Evolutionary conservation across 2,329 filamentous ascomycete species (phyloP).

Genomic region (Magnaporthiopsis rhizophila): DNA sequence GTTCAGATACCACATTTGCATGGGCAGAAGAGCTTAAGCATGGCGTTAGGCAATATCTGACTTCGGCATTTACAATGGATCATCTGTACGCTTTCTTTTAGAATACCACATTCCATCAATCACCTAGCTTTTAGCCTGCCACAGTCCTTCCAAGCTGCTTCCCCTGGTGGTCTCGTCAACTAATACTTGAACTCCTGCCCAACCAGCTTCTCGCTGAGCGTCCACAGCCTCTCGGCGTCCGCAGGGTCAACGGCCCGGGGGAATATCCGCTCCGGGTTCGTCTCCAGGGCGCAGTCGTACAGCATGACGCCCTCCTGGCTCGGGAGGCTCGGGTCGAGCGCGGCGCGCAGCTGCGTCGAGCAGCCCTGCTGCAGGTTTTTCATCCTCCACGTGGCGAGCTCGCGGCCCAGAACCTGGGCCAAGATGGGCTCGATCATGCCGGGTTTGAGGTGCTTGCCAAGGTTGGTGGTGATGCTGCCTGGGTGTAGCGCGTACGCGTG

Average conservation of each 20-base stretch:
- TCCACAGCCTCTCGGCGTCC: constrained; percentile 35
- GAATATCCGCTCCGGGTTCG: constrained; percentile 10
- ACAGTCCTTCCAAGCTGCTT: background rate
- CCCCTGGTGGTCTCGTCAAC: background rate
- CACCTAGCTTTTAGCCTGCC: background rate
- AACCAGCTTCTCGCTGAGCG: constrained; percentile 37
- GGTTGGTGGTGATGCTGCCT: constrained; percentile 11
- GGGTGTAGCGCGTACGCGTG: constrained; percentile 11
- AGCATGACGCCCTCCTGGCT: constrained; percentile 17
- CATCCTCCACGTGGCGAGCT: constrained; percentile 8
- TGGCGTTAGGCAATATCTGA: background rate
- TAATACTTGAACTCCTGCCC: constrained; percentile 26
- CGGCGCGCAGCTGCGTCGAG: constrained; percentile 26
- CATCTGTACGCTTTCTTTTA: too few relatives aligned
- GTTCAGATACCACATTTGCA: background rate
- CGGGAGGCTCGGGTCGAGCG: constrained; percentile 26
- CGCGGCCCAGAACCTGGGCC: background rate
- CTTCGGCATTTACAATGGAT: too few relatives aligned
- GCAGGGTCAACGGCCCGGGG: constrained; percentile 14
- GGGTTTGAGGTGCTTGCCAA: constrained; percentile 4
- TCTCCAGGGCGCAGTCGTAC: constrained; percentile 18
- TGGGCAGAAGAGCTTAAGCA: background rate
- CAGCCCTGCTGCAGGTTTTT: constrained; percentile 15
- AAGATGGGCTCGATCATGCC: background rate
- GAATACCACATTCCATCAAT: background rate